phyloP scores from a whole-genome alignment of 352 stramenopile genomes.

The Globisporangium orthogonon region DNA sequence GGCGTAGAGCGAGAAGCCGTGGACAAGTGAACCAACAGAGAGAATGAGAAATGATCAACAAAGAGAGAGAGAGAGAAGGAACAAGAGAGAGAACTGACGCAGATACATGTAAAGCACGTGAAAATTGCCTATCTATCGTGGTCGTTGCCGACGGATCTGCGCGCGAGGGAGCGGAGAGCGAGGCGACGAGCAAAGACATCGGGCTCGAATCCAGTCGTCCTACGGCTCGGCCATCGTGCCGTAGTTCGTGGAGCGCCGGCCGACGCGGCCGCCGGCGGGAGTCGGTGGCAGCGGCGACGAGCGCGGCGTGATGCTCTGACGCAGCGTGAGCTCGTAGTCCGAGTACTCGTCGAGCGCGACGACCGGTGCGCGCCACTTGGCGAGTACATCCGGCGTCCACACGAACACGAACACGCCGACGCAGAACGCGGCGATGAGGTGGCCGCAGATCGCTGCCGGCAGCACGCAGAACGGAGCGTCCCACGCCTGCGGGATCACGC shows the following conservation, averaged over 20 bases:
- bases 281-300: constrained; percentile 41
- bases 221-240: constrained; percentile 20
- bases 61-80: neutral
- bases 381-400: constrained; percentile 76
- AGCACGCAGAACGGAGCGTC: constrained; percentile 50
- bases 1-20: constrained; percentile 9
- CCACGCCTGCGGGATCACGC: constrained; percentile 44
- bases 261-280: constrained; percentile 15
- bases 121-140: constrained; percentile 4
- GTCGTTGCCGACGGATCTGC: neutral
- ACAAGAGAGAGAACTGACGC: neutral
- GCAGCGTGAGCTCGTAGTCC: constrained; percentile 74
- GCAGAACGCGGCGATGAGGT: constrained; percentile 78
- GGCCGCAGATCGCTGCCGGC: constrained; percentile 61
- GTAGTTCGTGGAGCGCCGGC: constrained; percentile 19
- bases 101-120: neutral
- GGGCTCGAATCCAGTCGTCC: neutral
- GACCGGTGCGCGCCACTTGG: constrained; percentile 61
- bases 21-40: neutral
- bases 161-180: neutral
- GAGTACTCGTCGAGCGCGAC: constrained; percentile 68
- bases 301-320: constrained; percentile 66
- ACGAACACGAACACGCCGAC: constrained; percentile 79
- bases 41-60: neutral
- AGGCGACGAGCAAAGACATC: neutral